Base-by-base conservation (phyloP, 441 rosid genomes). In the Dalechampia spathulata region DNA sequence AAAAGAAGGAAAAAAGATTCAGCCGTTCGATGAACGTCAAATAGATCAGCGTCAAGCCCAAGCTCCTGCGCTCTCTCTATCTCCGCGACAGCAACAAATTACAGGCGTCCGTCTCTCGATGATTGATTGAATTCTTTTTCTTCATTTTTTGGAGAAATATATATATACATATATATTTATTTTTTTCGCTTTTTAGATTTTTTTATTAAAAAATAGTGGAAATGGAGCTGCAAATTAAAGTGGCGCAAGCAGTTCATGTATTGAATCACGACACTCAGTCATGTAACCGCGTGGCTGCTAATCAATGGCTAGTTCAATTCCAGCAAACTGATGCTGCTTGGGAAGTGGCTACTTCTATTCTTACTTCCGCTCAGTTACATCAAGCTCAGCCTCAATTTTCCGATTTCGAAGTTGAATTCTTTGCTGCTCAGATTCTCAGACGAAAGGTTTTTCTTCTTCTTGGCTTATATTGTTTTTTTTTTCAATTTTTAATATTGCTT, bases 261-360 rank as follows among this genome's bases (percentile, higher is more conserved):
- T 77, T 92, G 55, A 88, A 92, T 76, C 98, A 92, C 83, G 96
- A 83, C 67, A 62, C 76, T 27, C 85, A 83, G 49, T 86, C 96
- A 36, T 84, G 91, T 68, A 92, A 92, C 68, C 86, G 96, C 46
- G 87, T 89, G n/a, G 96, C 97, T 8, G 96, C 95, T 28, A 92
- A 92, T 66, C 98, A 88, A 68, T 92, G 96, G 98, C 85, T 92
- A 13, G 95, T 84, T 67, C 98, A 86, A 58, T 88, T 88, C 69
- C 96, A 86, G 75, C 95, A 78, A 61, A 84, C 90, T 37, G 81
- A 80, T 38, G 83, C 86, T 11, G 92, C 90, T 64, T 85, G 97
- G 96, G 86, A 86, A 58, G 89, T 86, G 44, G 94, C 96, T 70
- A 78, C 85, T 60, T 83, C 95, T 70, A 82, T 92, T 30, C 98